Conservation (phyloP, 148 eudicot genomes). For the Silene latifolia region DNA sequence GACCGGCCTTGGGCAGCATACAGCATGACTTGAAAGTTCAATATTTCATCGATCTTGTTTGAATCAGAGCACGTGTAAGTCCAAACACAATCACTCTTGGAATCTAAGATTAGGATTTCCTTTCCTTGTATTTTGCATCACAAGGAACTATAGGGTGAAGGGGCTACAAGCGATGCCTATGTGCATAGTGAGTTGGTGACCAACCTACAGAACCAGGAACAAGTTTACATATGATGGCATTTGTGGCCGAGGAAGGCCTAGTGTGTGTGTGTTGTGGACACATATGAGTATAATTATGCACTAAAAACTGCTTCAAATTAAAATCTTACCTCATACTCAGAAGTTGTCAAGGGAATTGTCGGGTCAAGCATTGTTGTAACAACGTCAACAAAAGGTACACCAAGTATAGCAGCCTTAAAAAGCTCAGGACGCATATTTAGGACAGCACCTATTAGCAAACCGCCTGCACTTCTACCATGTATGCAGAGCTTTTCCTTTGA, state of each 20-base stretch:
- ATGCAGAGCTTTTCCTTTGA: conserved; percentile 86
- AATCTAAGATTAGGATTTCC: not conserved
- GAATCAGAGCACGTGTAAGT: too few relatives aligned
- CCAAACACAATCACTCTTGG: not conserved
- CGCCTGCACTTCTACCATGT: conserved; percentile 93
- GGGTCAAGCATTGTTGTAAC: conserved; percentile 97
- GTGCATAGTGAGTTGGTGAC: not conserved
- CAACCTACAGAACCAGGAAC: not conserved
- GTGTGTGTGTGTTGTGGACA: not conserved
- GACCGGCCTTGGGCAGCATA: not conserved
- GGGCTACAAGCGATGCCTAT: not conserved
- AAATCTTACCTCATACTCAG: conserved; percentile 85
- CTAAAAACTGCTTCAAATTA: conserved; percentile 7
- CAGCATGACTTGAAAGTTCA: not conserved
- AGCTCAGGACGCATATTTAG: conserved; percentile 94
- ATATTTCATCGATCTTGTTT: not conserved
- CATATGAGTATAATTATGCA: not conserved
- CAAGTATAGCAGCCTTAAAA: conserved; percentile 87
- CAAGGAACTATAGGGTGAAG: not conserved
- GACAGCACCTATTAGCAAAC: conserved; percentile 91
- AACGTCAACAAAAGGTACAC: conserved; percentile 89
- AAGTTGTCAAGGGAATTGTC: conserved; percentile 86
- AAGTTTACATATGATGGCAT: not conserved
- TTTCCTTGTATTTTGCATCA: not conserved
- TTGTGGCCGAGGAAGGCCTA: conserved; percentile 2